Evolutionary conservation across 2,329 filamentous ascomycete species (phyloP).

Genomic region (Neocatenulostroma microsporum): DNA sequence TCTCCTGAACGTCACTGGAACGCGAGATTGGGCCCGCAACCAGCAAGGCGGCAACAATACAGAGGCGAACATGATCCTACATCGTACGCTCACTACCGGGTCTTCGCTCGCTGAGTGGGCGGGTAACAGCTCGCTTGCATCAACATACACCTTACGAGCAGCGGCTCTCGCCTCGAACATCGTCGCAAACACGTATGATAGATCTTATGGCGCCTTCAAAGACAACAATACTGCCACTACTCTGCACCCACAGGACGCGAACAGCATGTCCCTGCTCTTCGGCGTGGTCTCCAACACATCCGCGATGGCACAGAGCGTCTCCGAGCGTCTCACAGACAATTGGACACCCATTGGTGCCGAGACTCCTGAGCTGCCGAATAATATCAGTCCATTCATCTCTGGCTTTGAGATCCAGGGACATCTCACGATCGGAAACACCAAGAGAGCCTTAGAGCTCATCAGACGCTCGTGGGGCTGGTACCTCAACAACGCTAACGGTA

Average conservation of each 20-base stretch:
- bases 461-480: constrained; percentile 36
- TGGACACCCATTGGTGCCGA: constrained; percentile 43
- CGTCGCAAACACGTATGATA: constrained; percentile 25
- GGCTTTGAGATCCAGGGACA: constrained; percentile 40
- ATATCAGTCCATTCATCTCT: constrained; percentile 37
- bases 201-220: constrained; percentile 27
- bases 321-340: constrained; percentile 31
- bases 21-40: constrained; percentile 43
- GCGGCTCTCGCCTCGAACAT: constrained; percentile 18
- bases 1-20: constrained; percentile 40
- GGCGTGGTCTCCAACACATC: constrained; percentile 31
- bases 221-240: constrained; percentile 33
- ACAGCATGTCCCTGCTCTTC: constrained; percentile 35
- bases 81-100: constrained; percentile 45
- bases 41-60: constrained; percentile 44
- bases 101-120: constrained; percentile 35
- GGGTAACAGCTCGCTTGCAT: constrained; percentile 34
- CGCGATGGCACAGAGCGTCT: constrained; percentile 27
- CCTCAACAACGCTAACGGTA: constrained; percentile 34
- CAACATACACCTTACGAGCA: constrained; percentile 33
- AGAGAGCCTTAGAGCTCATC: constrained; percentile 38
- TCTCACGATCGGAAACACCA: constrained; percentile 31
- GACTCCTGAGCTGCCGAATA: constrained; percentile 34
- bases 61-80: constrained; percentile 41
- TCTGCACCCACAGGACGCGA: constrained; percentile 49